A percentile compares a stretch with the other conserved stretches of the same genome.
These are phyloP conservation scores for Phytophthora meadii DNA, from an alignment of 352 stramenopile species.

Conservation along the genomic window DNA sequence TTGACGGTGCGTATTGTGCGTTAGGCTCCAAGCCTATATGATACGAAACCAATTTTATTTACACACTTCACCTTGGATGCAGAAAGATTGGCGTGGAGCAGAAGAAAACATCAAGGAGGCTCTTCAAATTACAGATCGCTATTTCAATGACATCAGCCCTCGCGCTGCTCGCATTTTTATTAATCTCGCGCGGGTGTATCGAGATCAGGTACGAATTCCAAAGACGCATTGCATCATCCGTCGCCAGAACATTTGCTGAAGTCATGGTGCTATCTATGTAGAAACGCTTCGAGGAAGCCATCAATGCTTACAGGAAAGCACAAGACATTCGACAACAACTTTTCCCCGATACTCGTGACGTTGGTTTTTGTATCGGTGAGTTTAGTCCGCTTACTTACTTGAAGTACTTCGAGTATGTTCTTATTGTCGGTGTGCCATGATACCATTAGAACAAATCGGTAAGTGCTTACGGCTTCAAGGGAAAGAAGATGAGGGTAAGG, in stretches of 20 bases:
- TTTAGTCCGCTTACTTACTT: background rate
- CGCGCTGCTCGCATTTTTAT: constrained; percentile 76
- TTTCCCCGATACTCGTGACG: constrained; percentile 76
- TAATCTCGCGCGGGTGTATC: constrained; percentile 80
- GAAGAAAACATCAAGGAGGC: constrained; percentile 82
- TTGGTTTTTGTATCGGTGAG: constrained; percentile 78
- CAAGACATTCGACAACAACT: constrained; percentile 78
- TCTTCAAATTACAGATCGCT: constrained; percentile 76
- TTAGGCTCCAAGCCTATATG: background rate
- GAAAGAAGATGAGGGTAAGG: constrained; percentile 65
- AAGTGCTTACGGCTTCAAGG: constrained; percentile 71
- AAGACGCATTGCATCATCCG: background rate
- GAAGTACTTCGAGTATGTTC: background rate
- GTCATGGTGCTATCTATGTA: constrained; percentile 14
- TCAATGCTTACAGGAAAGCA: constrained; percentile 71
- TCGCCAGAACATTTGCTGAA: background rate
- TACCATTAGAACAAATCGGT: constrained; percentile 78
- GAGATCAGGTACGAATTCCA: constrained; percentile 57
- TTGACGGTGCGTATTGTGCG: constrained; percentile 50
- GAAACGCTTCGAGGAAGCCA: constrained; percentile 75
- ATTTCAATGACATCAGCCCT: constrained; percentile 82
- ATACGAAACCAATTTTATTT: no score
- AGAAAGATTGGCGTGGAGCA: constrained; percentile 72
- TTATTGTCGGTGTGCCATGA: background rate
- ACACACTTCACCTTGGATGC: constrained; percentile 6